A percentile compares a stretch with the other conserved stretches of the same genome.
These are phyloP conservation scores for Stemphylium beticola DNA, from an alignment of 2,329 filamentous ascomycete genomes.

Conservation along the genomic window DNA sequence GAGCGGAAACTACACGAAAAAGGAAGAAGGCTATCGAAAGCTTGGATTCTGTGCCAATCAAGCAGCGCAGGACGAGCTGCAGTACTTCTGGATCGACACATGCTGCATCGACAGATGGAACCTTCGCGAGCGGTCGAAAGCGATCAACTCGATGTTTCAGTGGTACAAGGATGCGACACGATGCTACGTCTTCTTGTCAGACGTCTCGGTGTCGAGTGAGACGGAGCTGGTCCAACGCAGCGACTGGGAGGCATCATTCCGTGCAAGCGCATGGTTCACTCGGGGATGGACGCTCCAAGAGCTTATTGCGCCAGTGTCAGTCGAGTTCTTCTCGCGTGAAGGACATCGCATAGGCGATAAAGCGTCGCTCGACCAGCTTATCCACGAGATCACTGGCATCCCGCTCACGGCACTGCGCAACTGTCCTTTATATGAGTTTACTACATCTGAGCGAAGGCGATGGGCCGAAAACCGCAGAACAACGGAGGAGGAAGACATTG, in stretches of 20 bases:
- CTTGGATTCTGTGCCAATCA: neutral
- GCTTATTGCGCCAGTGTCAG: constrained; percentile 19
- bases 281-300: neutral
- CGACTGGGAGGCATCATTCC: neutral
- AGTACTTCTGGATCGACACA: neutral
- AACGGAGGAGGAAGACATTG: constrained; percentile 31
- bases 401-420: neutral
- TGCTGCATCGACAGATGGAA: neutral
- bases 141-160: neutral
- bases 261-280: neutral
- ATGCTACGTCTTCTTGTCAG: constrained; percentile 27
- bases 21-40: neutral
- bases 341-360: constrained; percentile 17
- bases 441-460: neutral
- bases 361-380: constrained; percentile 14
- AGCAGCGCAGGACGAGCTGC: neutral
- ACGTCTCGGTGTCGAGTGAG: neutral
- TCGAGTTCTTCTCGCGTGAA: constrained; percentile 22
- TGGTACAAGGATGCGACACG: constrained; percentile 22
- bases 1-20: neutral
- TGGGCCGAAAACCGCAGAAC: constrained; percentile 15
- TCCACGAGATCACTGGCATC: constrained; percentile 21
- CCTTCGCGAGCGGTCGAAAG: neutral
- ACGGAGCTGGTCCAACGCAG: neutral
- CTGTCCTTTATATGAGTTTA: neutral